Conservation (phyloP, 495 filamentous ascomycete species). For the Aspergillus baeticus region DNA sequence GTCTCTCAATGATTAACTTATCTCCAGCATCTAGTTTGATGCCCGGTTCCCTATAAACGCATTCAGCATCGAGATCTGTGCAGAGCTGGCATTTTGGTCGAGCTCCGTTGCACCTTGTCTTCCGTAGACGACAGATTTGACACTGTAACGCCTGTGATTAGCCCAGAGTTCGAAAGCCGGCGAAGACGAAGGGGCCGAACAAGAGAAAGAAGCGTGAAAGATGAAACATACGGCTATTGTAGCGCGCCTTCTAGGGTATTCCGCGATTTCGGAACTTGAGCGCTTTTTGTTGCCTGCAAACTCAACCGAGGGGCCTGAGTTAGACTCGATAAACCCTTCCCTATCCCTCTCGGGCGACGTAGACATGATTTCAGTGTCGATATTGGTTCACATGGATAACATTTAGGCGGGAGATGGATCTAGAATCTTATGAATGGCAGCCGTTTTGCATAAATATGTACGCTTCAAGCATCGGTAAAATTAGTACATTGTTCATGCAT, state of each 20-base stretch:
- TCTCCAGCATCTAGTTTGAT: conserved; percentile 87
- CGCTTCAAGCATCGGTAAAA: background rate
- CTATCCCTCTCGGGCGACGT: conserved; percentile 20
- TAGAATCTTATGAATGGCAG: background rate
- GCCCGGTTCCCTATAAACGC: conserved; percentile 79
- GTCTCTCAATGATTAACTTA: conserved; percentile 76
- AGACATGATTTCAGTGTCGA: conserved; percentile 14
- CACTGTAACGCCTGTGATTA: conserved; percentile 64
- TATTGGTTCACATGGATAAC: conserved; percentile 1
- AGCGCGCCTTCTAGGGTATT: conserved; percentile 67
- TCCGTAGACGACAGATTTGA: conserved; percentile 80
- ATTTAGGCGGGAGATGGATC: background rate
- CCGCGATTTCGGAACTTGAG: conserved; percentile 62
- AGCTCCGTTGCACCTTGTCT: conserved; percentile 80
- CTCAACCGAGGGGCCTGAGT: conserved; percentile 2
- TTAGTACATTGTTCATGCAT: background rate
- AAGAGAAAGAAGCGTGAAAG: background rate
- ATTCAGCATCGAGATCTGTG: conserved; percentile 77
- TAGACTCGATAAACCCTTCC: conserved; percentile 12
- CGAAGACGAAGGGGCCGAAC: background rate
- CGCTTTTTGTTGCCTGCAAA: conserved; percentile 50
- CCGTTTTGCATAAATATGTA: background rate
- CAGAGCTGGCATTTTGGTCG: conserved; percentile 82
- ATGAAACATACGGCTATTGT: conserved; percentile 65
- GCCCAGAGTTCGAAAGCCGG: too few species aligned